Base-by-base conservation (phyloP, 768 basidiomycete species). In the Boletus bicolor region DNA sequence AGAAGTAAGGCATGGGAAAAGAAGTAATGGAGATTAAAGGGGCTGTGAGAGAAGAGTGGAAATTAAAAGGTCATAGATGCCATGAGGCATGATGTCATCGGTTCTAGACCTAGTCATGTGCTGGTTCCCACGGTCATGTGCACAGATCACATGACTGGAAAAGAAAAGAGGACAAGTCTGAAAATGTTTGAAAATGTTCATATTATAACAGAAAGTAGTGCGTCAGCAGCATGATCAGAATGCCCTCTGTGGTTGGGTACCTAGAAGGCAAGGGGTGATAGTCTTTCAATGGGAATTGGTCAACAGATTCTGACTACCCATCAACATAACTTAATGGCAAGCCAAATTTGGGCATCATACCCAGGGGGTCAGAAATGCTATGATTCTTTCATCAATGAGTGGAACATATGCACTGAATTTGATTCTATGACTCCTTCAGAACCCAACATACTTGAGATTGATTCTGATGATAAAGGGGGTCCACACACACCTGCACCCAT, bases 371-470 rank as follows among this genome's bases (percentile, higher is more conserved):
- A 53, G 35, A 37, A 21, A 24, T 10, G 12, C 9, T 57, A 53
- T n/a, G 37, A 50, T 45, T 2, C 36, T 2, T 57, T 57, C 19
- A 7, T 7, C 0, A 24, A 57, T 36, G 17, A 49, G 12, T 53
- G 47, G 37, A 48, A 57, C 5, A 42, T 56, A 32, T 51, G 49
- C 19, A 51, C 44, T 10, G 44, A 51, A 14, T 56, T 51, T 7
- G 24, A 53, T 17, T 6, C 37, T 15, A 4, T 30, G 14, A 8
- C 43, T 3, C 42, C 38, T 30, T 12, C 9, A 14, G 26, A 28
- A 26, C 5, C 9, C 4, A 36, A 49, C 8, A 4, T 19, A 3
- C 24, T 26, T 24, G 21, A 21, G 21, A 21, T 21, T 21, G 21
- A 21, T 21, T 21, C 21, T 21, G 21, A 21, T 21, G 21, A 21